Conservation (phyloP, 805 yeast species). For the Yamadazyma sp. region DNA sequence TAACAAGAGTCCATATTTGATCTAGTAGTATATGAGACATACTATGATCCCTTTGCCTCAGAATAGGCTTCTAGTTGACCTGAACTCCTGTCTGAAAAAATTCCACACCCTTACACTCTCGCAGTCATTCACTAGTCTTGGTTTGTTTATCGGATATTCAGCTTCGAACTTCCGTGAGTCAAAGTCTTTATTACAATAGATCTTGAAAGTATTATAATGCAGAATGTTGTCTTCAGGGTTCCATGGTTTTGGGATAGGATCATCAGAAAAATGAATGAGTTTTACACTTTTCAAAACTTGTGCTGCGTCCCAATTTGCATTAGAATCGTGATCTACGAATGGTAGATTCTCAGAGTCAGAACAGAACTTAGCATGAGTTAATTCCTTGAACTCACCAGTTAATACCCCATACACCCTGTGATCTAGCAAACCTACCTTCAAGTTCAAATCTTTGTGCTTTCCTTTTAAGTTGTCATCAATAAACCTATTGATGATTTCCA, state of each 20-base stretch:
- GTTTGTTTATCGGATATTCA: constrained; percentile 23
- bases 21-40: no score
- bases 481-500: constrained; percentile 50
- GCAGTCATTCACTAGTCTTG: constrained; percentile 27
- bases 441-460: constrained; percentile 1
- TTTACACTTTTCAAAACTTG: constrained; percentile 31
- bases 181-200: constrained; percentile 24
- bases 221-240: constrained; percentile 21
- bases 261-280: constrained; percentile 63
- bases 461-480: constrained; percentile 24
- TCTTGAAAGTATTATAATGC: constrained; percentile 26
- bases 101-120: constrained; percentile 33
- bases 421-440: constrained; percentile 42
- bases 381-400: constrained; percentile 47
- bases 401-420: constrained; percentile 51
- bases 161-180: constrained; percentile 13
- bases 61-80: constrained; percentile 2
- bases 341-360: constrained; percentile 47
- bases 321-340: constrained; percentile 17
- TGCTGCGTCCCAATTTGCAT: constrained; percentile 34
- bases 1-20: no score
- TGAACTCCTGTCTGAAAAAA: constrained; percentile 24
- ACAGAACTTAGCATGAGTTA: constrained; percentile 39
- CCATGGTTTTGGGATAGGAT: constrained; percentile 72
- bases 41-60: constrained; percentile 1